These are phyloP conservation scores for Botrytis aclada DNA, from an alignment of 2,329 filamentous ascomycete genomes.

Conservation along the genomic window DNA sequence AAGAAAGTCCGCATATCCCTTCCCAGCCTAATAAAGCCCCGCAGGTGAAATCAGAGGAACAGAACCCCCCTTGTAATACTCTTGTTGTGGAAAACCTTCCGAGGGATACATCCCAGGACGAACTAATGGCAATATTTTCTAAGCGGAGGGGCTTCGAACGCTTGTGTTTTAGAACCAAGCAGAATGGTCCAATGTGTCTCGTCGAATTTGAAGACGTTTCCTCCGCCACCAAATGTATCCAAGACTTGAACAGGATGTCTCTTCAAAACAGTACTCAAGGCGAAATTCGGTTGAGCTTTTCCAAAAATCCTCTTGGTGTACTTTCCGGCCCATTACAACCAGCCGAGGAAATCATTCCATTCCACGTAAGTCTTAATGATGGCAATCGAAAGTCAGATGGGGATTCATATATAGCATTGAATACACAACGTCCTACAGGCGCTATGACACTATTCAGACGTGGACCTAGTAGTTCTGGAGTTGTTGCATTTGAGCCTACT, in stretches of 20 bases:
- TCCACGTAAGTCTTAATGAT: too few species aligned
- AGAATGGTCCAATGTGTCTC: conserved; percentile 97
- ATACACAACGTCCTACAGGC: too few species aligned
- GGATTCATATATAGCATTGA: too few species aligned
- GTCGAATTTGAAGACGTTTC: conserved; percentile 95
- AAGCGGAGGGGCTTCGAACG: conserved; percentile 93
- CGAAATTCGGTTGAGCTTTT: conserved; percentile 92
- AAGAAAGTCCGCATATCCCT: conserved; percentile 47
- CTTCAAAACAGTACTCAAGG: conserved; percentile 92
- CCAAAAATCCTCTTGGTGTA: conserved; percentile 93
- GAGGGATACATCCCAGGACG: conserved; percentile 87
- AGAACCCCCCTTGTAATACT: conserved; percentile 96
- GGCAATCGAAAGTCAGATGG: too few species aligned
- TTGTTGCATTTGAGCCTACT: too few species aligned
- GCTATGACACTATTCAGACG: too few species aligned
- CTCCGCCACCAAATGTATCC: conserved; percentile 84
- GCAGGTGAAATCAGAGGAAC: conserved; percentile 87
- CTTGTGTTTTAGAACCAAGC: conserved; percentile 89
- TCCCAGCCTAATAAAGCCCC: conserved; percentile 69
- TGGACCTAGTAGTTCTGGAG: too few species aligned
- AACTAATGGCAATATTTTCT: conserved; percentile 88
- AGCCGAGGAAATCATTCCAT: too few species aligned
- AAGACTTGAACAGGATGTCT: conserved; percentile 81
- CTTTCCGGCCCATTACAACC: conserved; percentile 73
- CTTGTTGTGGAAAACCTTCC: conserved; percentile 97